These are phyloP conservation scores for Ulvella scutata DNA, from an alignment of 139 green algal genomes.

Conservation along the genomic window DNA sequence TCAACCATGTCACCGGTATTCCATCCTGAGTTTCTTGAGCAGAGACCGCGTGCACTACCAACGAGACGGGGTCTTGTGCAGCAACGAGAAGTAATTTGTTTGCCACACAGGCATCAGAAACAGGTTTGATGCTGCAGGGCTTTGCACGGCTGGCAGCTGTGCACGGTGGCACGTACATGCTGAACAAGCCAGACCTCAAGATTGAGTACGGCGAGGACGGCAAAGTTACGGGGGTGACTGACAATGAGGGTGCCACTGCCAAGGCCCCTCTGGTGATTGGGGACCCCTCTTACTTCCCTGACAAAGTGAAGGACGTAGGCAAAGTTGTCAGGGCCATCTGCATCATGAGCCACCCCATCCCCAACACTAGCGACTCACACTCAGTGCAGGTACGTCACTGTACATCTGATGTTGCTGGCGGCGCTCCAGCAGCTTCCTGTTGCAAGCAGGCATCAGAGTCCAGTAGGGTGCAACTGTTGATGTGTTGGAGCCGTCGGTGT, in stretches of 20 bases:
- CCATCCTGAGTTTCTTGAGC: too few species aligned
- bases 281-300: conserved; percentile 74
- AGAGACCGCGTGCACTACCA: too few species aligned
- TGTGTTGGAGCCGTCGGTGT: too few species aligned
- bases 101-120: too few species aligned
- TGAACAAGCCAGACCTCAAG: conserved; percentile 70
- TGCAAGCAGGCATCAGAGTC: too few species aligned
- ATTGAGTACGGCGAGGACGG: conserved; percentile 71
- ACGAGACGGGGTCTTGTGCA: too few species aligned
- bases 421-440: too few species aligned
- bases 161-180: conserved; percentile 98
- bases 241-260: conserved; percentile 65
- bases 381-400: conserved; percentile 59
- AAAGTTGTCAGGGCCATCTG: conserved; percentile 87
- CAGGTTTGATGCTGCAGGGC: too few species aligned
- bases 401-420: too few species aligned
- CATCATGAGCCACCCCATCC: conserved; percentile 90
- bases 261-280: conserved; percentile 85
- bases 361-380: conserved; percentile 76
- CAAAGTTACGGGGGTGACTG: conserved; percentile 61
- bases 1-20: too few species aligned
- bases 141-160: conserved; percentile 93
- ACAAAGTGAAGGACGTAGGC: conserved; percentile 22
- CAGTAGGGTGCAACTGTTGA: too few species aligned
- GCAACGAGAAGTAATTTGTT: too few species aligned